Evolutionary conservation across 2,329 filamentous ascomycete species (phyloP).

Genomic region (Fusarium verticillioides): DNA sequence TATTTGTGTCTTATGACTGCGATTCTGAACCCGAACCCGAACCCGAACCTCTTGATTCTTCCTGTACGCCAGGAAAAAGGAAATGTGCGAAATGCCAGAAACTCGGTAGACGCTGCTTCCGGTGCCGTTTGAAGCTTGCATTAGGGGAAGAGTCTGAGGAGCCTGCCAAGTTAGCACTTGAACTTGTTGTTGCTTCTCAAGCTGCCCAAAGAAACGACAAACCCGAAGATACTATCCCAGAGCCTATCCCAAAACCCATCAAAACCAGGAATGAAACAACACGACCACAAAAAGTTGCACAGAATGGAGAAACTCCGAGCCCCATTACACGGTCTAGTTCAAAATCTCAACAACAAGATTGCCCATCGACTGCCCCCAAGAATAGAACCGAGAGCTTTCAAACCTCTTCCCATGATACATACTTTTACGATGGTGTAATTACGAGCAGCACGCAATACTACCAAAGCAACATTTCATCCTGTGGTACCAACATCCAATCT

Average conservation of each 20-base stretch:
- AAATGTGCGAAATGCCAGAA: neutral
- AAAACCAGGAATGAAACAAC: neutral
- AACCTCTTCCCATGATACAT: neutral
- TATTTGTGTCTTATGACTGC: neutral
- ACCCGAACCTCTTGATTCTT: neutral
- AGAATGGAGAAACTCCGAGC: neutral
- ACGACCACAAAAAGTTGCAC: neutral
- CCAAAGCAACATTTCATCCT: neutral
- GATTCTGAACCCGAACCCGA: neutral
- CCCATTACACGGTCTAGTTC: neutral
- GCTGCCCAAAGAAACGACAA: neutral
- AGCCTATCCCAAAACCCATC: neutral
- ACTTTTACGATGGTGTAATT: neutral
- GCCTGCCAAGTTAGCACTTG: neutral
- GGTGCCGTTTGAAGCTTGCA: neutral
- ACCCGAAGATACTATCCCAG: neutral
- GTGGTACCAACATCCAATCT: too few species aligned
- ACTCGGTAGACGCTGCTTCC: neutral
- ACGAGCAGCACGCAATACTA: neutral
- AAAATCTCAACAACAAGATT: neutral
- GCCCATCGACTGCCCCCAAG: neutral
- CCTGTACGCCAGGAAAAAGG: neutral
- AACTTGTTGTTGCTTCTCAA: neutral
- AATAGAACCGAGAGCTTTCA: neutral
- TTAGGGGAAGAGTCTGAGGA: neutral